A percentile compares a stretch with the other conserved stretches of the same genome.
Evolutionary conservation across 352 stramenopile species (phyloP).

Genomic region (Phytopythium montanum): DNA sequence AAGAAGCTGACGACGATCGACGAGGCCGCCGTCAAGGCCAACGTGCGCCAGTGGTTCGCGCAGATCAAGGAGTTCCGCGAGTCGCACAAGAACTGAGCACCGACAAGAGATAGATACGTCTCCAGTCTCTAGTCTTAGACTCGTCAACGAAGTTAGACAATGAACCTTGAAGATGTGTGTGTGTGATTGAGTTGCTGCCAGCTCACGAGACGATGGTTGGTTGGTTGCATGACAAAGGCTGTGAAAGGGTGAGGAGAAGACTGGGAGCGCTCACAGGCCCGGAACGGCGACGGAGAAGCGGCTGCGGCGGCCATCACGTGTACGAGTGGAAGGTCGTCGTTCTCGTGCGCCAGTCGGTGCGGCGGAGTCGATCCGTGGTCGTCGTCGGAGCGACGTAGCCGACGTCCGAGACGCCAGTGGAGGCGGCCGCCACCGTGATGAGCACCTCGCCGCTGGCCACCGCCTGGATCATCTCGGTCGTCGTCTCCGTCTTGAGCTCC

Average conservation of each 20-base stretch:
- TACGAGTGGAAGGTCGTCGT: background rate
- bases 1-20: constrained; percentile 76
- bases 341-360: background rate
- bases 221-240: background rate
- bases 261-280: background rate
- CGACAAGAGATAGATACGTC: constrained; percentile 17
- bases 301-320: background rate
- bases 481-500: background rate
- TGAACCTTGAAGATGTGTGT: background rate
- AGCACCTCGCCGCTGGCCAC: background rate
- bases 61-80: constrained; percentile 58
- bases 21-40: constrained; percentile 54
- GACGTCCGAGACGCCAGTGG: background rate
- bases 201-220: background rate
- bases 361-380: too few relatives aligned
- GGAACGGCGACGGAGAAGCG: background rate
- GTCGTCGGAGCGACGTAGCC: too few relatives aligned
- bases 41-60: constrained; percentile 53
- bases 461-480: background rate
- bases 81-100: constrained; percentile 27
- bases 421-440: background rate
- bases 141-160: too few relatives aligned
- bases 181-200: background rate
- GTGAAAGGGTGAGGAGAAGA: background rate
- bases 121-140: too few relatives aligned